Base-by-base conservation (phyloP, 2,329 filamentous ascomycete species). In the Cryphonectria carpinicola region DNA sequence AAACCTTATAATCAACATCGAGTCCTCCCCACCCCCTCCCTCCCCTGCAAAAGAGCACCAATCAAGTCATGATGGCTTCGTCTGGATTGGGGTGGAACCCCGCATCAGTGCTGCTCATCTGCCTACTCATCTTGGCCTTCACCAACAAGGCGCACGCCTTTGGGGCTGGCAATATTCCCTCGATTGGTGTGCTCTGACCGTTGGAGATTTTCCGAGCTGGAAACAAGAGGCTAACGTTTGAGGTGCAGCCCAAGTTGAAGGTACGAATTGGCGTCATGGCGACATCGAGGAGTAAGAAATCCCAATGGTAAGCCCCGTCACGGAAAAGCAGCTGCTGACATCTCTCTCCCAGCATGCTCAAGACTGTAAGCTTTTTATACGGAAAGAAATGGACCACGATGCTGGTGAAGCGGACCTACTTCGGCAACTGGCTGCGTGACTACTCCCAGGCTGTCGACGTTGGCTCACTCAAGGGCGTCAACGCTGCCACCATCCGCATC, bases 371-470 rank as follows among this genome's bases (percentile, higher is more conserved):
- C 41, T 95, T 93, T 76, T 86, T 95, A 70, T 87, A 91, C 73
- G 93, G 93, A 70, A 93, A 94, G 79, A 95, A 95, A 83, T 96
- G 93, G 93, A 93, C 92, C 1, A 89, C 89, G 19, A 90, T 93
- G 84, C 88, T 93, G 82, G 86, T 95, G 67, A 92, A 92, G 81
- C 87, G 92, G 69, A 90, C 91, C 41, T 95, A 94, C 81, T 95
- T 95, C 83, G 93, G 93, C 70, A 96, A 96, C 81, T 96, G 93
- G 93, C 84, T 95, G 56, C 88, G 93, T 72, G 93, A 95, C 82
- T 96, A 96, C 79, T 94, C 92, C 17, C 93, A 95, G 77, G 93
- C 93, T 49, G 87, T 95, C 79, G 93, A 95, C 77, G 90, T 95
- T 17, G 92, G 92, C 65, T 93, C 91, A 72, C 81, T 96, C 73